Evolutionary conservation across 2,329 filamentous ascomycete genomes (phyloP).

Genomic region (Alternaria tenuissima): DNA sequence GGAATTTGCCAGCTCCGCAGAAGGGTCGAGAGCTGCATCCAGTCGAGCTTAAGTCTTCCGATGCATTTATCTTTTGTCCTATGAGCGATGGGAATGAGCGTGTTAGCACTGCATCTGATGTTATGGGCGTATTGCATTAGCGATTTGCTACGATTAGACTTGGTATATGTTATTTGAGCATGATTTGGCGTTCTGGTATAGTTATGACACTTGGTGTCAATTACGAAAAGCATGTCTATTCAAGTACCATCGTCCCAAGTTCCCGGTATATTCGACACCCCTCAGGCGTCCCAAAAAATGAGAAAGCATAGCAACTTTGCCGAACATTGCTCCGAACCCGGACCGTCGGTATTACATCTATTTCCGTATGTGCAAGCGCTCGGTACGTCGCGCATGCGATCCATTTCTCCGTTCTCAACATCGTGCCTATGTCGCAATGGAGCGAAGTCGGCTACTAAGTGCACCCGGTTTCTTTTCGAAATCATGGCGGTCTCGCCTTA

Average conservation of each 20-base stretch:
- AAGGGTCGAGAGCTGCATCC: constrained; percentile 28
- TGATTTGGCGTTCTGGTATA: not conserved
- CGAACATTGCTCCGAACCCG: not conserved
- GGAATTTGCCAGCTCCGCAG: constrained; percentile 41
- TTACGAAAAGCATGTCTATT: not conserved
- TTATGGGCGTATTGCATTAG: not conserved
- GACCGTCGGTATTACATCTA: not conserved
- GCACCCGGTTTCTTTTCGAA: too few species aligned
- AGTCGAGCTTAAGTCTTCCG: constrained; percentile 12
- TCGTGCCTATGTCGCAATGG: too few species aligned
- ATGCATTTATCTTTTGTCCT: not conserved
- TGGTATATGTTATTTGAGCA: not conserved
- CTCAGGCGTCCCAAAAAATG: too few species aligned
- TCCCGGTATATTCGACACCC: not conserved
- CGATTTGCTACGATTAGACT: not conserved
- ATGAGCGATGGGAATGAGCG: not conserved
- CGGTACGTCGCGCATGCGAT: not conserved
- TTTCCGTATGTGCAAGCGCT: not conserved
- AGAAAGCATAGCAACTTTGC: not conserved
- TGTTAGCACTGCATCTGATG: not conserved
- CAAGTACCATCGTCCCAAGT: not conserved
- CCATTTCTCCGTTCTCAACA: not conserved
- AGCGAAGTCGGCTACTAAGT: too few species aligned
- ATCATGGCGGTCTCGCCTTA: too few species aligned
- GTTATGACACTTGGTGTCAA: not conserved